phyloP scores from a whole-genome alignment of 306 rosid species.

The Betula pendula region DNA sequence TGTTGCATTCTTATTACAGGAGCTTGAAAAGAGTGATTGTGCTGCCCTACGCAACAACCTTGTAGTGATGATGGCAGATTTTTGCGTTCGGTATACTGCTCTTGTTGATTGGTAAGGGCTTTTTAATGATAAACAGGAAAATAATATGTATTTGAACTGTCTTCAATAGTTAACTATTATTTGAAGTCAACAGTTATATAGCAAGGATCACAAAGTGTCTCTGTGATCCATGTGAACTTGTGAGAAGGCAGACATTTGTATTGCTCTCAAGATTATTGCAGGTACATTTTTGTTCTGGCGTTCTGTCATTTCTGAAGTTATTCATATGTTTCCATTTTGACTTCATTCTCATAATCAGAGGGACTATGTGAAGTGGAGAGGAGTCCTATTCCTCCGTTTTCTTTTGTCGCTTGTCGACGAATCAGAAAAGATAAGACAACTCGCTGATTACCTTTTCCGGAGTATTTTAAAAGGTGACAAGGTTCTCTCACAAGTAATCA shows the following conservation, averaged over 20 bases:
- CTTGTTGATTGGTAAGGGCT: conserved; percentile 89
- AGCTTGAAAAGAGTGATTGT: conserved; percentile 74
- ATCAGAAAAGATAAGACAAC: conserved; percentile 80
- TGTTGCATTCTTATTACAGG: conserved; percentile 39
- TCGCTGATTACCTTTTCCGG: conserved; percentile 79
- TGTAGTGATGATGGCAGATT: conserved; percentile 83
- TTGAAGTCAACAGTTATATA: conserved; percentile 70
- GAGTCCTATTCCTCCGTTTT: conserved; percentile 90
- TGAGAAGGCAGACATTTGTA: conserved; percentile 91
- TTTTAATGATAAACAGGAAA: background rate
- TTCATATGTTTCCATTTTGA: conserved; percentile 12
- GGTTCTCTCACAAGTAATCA: conserved; percentile 22
- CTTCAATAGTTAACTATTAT: background rate
- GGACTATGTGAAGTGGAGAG: conserved; percentile 98
- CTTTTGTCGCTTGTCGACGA: conserved; percentile 93
- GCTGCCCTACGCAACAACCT: conserved; percentile 94
- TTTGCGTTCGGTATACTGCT: conserved; percentile 91
- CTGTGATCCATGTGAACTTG: conserved; percentile 92
- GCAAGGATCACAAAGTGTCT: conserved; percentile 85
- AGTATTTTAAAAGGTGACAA: conserved; percentile 81
- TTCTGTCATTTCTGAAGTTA: background rate
- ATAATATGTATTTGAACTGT: background rate
- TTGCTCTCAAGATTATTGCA: conserved; percentile 88
- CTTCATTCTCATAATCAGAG: conserved; percentile 25
- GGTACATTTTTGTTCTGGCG: conserved; percentile 44